Percentiles rank a stretch among this genome's conserved stretches.
Conservation (phyloP, 768 basidiomycete genomes). For the Suillus bovinus region DNA sequence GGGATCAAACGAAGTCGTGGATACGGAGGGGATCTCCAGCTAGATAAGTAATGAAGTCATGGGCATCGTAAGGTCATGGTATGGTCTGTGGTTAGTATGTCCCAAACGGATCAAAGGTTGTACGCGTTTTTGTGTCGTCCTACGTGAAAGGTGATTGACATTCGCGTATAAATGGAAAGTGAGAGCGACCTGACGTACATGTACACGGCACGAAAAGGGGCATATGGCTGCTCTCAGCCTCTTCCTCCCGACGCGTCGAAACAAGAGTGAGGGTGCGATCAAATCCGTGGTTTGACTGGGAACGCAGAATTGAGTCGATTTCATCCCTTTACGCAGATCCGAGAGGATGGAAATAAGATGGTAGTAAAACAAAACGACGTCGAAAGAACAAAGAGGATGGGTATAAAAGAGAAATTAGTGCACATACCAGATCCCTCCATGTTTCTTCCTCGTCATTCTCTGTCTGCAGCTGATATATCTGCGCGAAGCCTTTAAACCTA, state of each 20-base stretch:
- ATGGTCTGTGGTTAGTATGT: not conserved
- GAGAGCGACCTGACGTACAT: constrained; percentile 1
- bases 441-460: constrained; percentile 85
- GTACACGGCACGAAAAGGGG: not conserved
- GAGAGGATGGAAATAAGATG: not conserved
- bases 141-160: not conserved
- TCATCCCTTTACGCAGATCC: constrained; percentile 13
- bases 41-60: not conserved
- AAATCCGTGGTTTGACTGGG: constrained; percentile 73
- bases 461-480: constrained; percentile 84
- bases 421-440: constrained; percentile 73
- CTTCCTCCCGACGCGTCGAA: constrained; percentile 53
- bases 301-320: constrained; percentile 10
- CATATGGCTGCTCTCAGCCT: constrained; percentile 29
- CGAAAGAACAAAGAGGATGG: not conserved
- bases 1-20: not conserved
- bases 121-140: constrained; percentile 4
- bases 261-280: constrained; percentile 65
- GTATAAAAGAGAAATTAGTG: not conserved
- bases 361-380: too few species aligned
- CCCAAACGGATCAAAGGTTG: not conserved
- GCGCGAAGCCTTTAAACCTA: constrained; percentile 79
- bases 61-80: constrained; percentile 2
- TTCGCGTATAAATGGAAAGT: not conserved
- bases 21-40: not conserved